Conservation (phyloP, 163 green algal species). For the Scenedesmus sp. region DNA sequence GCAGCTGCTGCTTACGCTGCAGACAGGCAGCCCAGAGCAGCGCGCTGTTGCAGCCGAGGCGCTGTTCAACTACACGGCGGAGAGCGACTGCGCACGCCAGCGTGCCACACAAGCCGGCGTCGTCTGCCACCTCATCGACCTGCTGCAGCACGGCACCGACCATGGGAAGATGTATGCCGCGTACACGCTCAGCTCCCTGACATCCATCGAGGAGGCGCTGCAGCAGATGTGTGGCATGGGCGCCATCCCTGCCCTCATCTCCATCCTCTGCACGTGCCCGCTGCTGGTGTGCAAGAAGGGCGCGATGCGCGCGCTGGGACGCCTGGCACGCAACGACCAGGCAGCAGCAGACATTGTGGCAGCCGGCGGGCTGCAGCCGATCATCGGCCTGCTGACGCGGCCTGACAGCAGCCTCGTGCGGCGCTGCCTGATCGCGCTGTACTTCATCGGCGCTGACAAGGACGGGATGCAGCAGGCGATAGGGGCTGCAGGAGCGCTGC, state of each 20-base stretch:
- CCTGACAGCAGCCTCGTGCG: conserved; percentile 57
- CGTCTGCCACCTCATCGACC: conserved; percentile 61
- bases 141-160: conserved; percentile 62
- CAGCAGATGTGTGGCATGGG: conserved; percentile 57
- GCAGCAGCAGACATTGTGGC: conserved; percentile 65
- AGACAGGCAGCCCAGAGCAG: conserved; percentile 49
- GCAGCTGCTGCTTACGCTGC: conserved; percentile 45
- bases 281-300: conserved; percentile 64
- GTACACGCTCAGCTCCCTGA: conserved; percentile 71
- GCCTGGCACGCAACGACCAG: conserved; percentile 66
- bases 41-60: conserved; percentile 63
- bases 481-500: conserved; percentile 57
- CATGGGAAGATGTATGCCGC: conserved; percentile 72
- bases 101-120: conserved; percentile 54
- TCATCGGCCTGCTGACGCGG: conserved; percentile 52
- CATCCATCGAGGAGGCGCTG: conserved; percentile 56
- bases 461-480: conserved; percentile 67
- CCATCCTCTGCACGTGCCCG: conserved; percentile 53
- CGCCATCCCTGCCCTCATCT: conserved; percentile 63
- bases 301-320: conserved; percentile 69
- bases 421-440: conserved; percentile 72
- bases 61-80: conserved; percentile 68
- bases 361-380: conserved; percentile 53
- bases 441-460: conserved; percentile 78
- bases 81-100: conserved; percentile 58